A percentile compares a stretch with the other conserved stretches of the same genome.
These are phyloP conservation scores for Neoarthrinium moseri DNA, from an alignment of 2,329 filamentous ascomycete species.

Conservation along the genomic window DNA sequence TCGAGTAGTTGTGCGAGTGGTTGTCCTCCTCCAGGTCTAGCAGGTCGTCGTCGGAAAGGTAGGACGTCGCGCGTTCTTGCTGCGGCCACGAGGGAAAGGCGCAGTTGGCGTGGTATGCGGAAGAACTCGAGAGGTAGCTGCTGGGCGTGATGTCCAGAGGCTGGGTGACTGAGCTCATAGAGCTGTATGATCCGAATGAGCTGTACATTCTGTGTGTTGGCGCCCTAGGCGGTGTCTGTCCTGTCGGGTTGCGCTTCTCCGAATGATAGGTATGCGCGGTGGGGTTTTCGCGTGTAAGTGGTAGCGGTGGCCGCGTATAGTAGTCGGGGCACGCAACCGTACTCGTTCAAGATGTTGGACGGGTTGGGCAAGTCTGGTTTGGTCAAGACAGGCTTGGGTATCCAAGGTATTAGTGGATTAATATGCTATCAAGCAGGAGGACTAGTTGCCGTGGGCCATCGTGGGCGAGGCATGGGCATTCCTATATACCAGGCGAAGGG, in stretches of 20 bases:
- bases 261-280: background rate
- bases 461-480: constrained; percentile 7
- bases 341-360: too few species aligned
- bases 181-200: constrained; percentile 35
- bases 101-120: constrained; percentile 31
- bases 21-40: constrained; percentile 50
- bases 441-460: background rate
- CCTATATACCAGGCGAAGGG: constrained; percentile 7
- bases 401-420: background rate
- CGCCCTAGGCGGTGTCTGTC: background rate
- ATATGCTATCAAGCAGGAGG: background rate
- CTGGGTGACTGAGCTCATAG: constrained; percentile 30
- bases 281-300: constrained; percentile 6
- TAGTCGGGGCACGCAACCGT: background rate
- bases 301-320: background rate
- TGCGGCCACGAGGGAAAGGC: constrained; percentile 43
- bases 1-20: constrained; percentile 39
- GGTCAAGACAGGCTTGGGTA: constrained; percentile 5
- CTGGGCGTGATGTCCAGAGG: constrained; percentile 30
- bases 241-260: background rate
- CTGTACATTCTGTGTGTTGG: constrained; percentile 25
- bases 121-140: constrained; percentile 26
- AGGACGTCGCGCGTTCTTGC: constrained; percentile 49
- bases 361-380: background rate
- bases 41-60: constrained; percentile 64